phyloP scores from a whole-genome alignment of 1,284 basidiomycete species.

The Nidula niveotomentosa region DNA sequence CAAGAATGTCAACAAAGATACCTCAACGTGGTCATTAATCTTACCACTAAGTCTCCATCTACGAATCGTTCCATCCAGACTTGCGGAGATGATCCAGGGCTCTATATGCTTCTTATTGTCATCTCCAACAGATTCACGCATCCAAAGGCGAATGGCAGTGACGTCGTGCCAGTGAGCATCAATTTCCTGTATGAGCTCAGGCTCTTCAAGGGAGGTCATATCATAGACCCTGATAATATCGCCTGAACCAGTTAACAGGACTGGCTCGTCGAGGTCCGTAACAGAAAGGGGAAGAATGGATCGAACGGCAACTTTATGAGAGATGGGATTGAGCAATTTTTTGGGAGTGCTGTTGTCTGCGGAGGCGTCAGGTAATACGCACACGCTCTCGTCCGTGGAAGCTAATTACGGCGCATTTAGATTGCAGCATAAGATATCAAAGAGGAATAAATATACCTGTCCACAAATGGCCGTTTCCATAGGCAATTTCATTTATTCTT shows the following conservation, averaged over 20 bases:
- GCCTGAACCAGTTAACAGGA: constrained; percentile 79
- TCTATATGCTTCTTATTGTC: constrained; percentile 50
- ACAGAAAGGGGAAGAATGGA: constrained; percentile 69
- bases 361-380: constrained; percentile 43
- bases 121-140: constrained; percentile 42
- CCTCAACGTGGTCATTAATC: constrained; percentile 17
- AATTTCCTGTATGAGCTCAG: constrained; percentile 65
- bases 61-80: constrained; percentile 84
- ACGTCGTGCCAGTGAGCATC: constrained; percentile 91
- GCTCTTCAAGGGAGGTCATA: constrained; percentile 58
- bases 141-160: constrained; percentile 72
- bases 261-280: constrained; percentile 61
- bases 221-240: constrained; percentile 80
- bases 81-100: constrained; percentile 79
- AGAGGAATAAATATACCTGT: constrained; percentile 53
- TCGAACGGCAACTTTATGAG: constrained; percentile 69
- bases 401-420: constrained; percentile 41
- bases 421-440: background rate
- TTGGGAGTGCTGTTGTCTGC: constrained; percentile 5
- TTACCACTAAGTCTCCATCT: constrained; percentile 78
- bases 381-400: constrained; percentile 84
- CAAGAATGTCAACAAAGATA: constrained; percentile 1
- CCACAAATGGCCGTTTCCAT: constrained; percentile 75
- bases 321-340: constrained; percentile 50
- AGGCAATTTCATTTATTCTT: constrained; percentile 71